A percentile compares a stretch with the other conserved stretches of the same genome.
phyloP scores from a whole-genome alignment of 495 filamentous ascomycete genomes.

The Clohesyomyces aquaticus region DNA sequence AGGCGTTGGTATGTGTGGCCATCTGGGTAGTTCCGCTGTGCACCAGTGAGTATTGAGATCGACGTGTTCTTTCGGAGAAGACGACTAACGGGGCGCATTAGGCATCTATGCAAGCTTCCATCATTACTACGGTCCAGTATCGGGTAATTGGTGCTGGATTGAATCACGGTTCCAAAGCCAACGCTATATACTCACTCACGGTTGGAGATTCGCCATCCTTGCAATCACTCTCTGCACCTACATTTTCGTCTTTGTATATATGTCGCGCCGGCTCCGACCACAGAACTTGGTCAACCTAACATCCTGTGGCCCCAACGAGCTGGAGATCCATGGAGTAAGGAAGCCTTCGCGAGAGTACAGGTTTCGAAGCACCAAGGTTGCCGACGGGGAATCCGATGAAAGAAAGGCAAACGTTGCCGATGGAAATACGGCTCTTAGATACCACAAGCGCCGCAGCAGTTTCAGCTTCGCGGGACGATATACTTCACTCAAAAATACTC shows the following conservation, averaged over 20 bases:
- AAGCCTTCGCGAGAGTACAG: no score
- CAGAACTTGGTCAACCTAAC: not conserved
- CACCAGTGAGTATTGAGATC: not conserved
- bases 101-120: not conserved
- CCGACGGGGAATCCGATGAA: no score
- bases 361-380: no score
- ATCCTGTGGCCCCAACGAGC: no score
- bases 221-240: not conserved
- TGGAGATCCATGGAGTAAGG: no score
- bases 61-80: not conserved
- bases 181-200: constrained; percentile 5
- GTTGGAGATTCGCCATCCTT: constrained; percentile 7
- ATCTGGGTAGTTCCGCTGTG: constrained; percentile 9
- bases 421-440: no score
- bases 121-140: constrained; percentile 2
- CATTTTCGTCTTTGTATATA: constrained; percentile 4
- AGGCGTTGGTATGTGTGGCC: constrained; percentile 1
- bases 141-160: constrained; percentile 15
- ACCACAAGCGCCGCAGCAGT: no score
- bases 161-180: not conserved
- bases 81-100: not conserved
- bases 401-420: no score
- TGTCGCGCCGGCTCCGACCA: not conserved
- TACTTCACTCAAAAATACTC: no score
- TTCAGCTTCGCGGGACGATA: no score